Evolutionary conservation across 495 filamentous ascomycete species (phyloP), one percentile per base, ranked within the genome.

Genomic region (Rusavskia elegans): DNA sequence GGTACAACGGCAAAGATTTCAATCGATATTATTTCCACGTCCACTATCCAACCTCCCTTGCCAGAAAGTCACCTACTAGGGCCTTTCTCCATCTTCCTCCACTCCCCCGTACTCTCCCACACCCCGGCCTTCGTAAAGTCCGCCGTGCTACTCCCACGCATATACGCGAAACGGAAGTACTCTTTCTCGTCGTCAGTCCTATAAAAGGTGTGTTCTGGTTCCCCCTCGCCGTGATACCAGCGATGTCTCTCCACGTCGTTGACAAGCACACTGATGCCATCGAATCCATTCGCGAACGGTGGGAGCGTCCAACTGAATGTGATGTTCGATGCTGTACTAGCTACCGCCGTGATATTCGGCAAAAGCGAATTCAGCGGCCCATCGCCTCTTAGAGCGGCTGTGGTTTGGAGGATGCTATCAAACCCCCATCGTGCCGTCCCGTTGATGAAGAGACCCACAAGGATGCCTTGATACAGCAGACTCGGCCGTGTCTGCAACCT

Each of bases 341-440:
- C 40, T 1, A 57, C 45, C 5, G 50, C 56, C 9, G 69, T 64
- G 52, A 95, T 66, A 25, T 66, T 67, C 0, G 92, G 92, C n/a
- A 87, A 73, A 1, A 77, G 64, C 2, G 80, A 78, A 13, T 81
- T 81, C 51, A 83, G 72, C 66, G 80, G 80, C 0, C 79, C 79
- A 45, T 85, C 84, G 0, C 82, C 82, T 36, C 77, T 74, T 38
- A 97, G 64, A 19, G 78, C 78, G 1, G 66, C 76, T 1, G 82
- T 76, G 0, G 92, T 96, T 66, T 96, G 85, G n/a, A 96, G 73
- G 52, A 97, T 78, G 2, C 82, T 77, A 46, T 89, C 89, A 58
- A 94, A 97, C 13, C 88, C 90, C 90, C 90, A 97, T 16, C 90
- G 74, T 13, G 89, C 89, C 54, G 88, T 78, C 17, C 90, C 90